phyloP scores from a whole-genome alignment of 192 early-diverging fungal genomes.

The Phlyctochytrium arcticum region DNA sequence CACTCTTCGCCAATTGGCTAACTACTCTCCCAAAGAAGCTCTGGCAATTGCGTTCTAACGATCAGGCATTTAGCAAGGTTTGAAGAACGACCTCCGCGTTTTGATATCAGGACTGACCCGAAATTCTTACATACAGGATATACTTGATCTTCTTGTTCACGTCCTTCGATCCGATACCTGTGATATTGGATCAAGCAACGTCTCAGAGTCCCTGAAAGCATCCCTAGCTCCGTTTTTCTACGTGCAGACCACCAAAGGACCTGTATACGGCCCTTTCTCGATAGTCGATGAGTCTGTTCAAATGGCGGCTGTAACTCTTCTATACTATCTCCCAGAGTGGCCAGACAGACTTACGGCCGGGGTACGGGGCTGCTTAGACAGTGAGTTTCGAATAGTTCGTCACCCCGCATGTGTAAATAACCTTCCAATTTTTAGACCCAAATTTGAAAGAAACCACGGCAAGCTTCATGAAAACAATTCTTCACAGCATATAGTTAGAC shows the following conservation, averaged over 20 bases:
- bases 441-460: too few relatives aligned
- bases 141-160: conserved; percentile 9
- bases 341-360: conserved; percentile 16
- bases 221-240: conserved; percentile 15
- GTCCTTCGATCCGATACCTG: not conserved
- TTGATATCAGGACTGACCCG: too few relatives aligned
- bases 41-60: conserved; percentile 16
- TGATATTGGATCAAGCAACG: not conserved
- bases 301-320: not conserved
- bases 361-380: too few relatives aligned
- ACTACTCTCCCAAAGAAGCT: conserved; percentile 13
- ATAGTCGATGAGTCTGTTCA: conserved; percentile 3
- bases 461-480: too few relatives aligned
- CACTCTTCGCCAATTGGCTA: not conserved
- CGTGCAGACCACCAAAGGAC: conserved; percentile 12
- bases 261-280: conserved; percentile 21
- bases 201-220: not conserved
- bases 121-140: conserved; percentile 1
- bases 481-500: too few relatives aligned
- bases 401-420: too few relatives aligned
- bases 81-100: not conserved
- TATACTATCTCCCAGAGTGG: conserved; percentile 18
- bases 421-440: too few relatives aligned
- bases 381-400: too few relatives aligned
- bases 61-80: conserved; percentile 19